Evolutionary conservation across 495 filamentous ascomycete genomes (phyloP), one percentile per base, ranked within the genome.

Genomic region (Lasiosphaeria hispida): DNA sequence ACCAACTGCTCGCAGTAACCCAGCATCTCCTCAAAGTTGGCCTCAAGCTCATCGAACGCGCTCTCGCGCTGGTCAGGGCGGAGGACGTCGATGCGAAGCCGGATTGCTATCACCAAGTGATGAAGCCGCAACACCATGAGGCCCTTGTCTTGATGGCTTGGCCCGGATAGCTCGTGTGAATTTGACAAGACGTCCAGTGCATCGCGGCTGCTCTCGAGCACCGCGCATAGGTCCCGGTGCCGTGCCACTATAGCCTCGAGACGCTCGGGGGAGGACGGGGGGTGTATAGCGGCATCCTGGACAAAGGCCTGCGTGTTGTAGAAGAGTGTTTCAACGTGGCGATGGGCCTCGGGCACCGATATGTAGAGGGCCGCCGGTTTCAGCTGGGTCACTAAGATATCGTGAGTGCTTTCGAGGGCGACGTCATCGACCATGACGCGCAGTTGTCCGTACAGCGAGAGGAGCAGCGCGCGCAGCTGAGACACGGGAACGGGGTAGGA

Each of bases 221-320:
- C 53, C 7, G 33, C 39, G 14, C 60, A 63, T 2, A 63, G 57
- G 17, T 53, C 47, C 10, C 48, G 9, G 37, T 63, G 57, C 2
- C 57, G 48, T 4, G 48, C 36, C 6, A 60, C 57, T 2, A 55
- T 19, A 4, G 38, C 39, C 10, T 17, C 40, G 19, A 59, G 53
- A 1, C 23, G 41, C 15, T 56, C 41, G 2, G 47, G 35, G 3
- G 47, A 42, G 8, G 35, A 6, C 6, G 41, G 44, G 0, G 57
- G 48, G 3, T 37, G 37, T 8, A 48, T 17, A 1, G 17, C 35
- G 18, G 40, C 30, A 13, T 30, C 33, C 11, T 64, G 62, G 2
- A 48, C 35, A 14, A 55, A 61, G 55, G 62, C 58, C 5, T 55
- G 23, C 10, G 44, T 61, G 58, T 64, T 64, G 39, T 61, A 47